Conservation (phyloP, 768 basidiomycete genomes). For the Cystofilobasidium bisporidii region DNA sequence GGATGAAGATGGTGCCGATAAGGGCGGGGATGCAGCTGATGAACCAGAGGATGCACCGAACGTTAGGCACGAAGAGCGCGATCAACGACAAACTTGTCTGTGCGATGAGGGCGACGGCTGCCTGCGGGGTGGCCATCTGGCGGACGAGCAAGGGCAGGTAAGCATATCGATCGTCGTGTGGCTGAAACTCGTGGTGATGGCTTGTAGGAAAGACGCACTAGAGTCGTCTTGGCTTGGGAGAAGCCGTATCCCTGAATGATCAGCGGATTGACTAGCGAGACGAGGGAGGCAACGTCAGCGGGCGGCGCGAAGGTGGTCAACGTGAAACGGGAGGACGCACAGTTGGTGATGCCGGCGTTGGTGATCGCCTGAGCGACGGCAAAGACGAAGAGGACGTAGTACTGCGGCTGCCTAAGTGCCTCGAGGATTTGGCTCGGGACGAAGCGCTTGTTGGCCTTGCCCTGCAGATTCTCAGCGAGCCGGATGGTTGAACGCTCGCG, state of each 20-base stretch:
- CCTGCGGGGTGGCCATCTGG: slow-evolving; percentile 28
- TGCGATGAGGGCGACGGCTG: slow-evolving; percentile 26
- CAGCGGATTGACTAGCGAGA: slow-evolving; percentile 21
- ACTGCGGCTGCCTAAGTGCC: slow-evolving; percentile 25
- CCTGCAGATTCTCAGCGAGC: slow-evolving; percentile 17
- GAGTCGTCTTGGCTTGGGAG: slow-evolving; percentile 24
- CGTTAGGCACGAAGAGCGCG: slow-evolving; percentile 23
- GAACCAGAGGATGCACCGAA: slow-evolving; percentile 28
- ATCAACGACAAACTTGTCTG: slow-evolving; percentile 20
- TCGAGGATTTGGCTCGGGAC: no score
- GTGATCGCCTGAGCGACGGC: slow-evolving; percentile 26
- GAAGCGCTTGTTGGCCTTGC: slow-evolving; percentile 8
- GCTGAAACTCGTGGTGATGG: no score
- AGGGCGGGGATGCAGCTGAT: slow-evolving; percentile 19
- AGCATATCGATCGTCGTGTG: no score
- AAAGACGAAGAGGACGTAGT: slow-evolving; percentile 22
- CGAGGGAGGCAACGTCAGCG: no score
- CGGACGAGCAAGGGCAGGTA: no score
- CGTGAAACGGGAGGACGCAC: no score
- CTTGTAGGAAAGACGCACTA: not conserved
- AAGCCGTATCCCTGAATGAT: slow-evolving; percentile 30
- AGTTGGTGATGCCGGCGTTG: slow-evolving; percentile 29
- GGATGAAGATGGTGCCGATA: slow-evolving; percentile 23
- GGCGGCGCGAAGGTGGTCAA: no score
- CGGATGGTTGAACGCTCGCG: slow-evolving; percentile 6